phyloP scores from a whole-genome alignment of 1,284 basidiomycete genomes.

The Pterulicium gracile region DNA sequence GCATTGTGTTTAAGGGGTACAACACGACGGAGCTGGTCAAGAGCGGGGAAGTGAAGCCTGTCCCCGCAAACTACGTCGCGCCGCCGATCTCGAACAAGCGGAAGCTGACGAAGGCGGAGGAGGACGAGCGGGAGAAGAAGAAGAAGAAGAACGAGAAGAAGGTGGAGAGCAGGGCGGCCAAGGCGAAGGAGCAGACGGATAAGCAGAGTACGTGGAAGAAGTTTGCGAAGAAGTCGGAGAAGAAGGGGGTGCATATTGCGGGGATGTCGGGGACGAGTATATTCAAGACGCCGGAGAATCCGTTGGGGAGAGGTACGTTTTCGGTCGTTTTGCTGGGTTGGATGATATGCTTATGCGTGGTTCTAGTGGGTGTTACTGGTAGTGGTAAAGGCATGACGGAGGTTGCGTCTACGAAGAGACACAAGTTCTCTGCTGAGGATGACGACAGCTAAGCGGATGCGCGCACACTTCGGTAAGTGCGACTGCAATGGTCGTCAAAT shows the following conservation, averaged over 20 bases:
- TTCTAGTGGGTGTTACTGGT: constrained; percentile 83
- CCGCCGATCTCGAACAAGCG: constrained; percentile 50
- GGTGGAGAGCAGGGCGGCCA: constrained; percentile 73
- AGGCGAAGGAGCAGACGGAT: constrained; percentile 80
- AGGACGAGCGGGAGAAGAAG: constrained; percentile 85
- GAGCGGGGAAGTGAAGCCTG: constrained; percentile 58
- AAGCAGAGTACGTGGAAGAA: constrained; percentile 96
- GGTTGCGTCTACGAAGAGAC: constrained; percentile 62
- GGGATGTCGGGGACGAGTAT: constrained; percentile 86
- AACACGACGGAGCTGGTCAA: constrained; percentile 89
- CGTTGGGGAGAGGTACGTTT: constrained; percentile 67
- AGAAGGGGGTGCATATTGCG: constrained; percentile 87
- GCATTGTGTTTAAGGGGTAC: constrained; percentile 92
- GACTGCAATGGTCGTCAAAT: no score
- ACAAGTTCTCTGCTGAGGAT: constrained; percentile 59
- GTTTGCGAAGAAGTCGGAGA: constrained; percentile 94
- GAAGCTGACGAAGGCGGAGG: constrained; percentile 71
- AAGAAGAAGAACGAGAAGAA: constrained; percentile 98
- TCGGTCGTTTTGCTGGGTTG: constrained; percentile 11
- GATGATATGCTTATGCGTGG: constrained; percentile 15
- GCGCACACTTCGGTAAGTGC: no score
- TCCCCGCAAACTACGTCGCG: constrained; percentile 45
- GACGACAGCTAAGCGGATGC: constrained; percentile 25
- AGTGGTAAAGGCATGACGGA: constrained; percentile 92
- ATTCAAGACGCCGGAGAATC: constrained; percentile 95